phyloP scores from a whole-genome alignment of 139 green algal genomes.

The Penium margaritaceum region DNA sequence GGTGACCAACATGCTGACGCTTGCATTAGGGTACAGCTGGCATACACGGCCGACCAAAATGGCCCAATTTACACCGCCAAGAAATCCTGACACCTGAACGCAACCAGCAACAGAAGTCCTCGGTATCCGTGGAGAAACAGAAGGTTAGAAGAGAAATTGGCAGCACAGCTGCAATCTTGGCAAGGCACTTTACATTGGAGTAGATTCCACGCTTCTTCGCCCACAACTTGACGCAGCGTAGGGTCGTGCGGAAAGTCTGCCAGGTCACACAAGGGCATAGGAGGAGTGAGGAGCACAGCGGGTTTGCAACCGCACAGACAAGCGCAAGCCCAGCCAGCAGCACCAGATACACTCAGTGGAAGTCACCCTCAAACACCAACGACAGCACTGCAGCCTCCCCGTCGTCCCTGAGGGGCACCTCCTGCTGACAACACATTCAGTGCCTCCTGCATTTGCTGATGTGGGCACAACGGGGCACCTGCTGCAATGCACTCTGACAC shows the following conservation, averaged over 20 bases:
- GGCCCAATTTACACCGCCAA: slow-evolving; percentile 92
- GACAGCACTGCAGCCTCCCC: too few relatives aligned
- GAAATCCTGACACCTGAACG: slow-evolving; percentile 62
- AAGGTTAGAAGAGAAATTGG: not conserved
- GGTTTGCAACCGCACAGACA: not conserved
- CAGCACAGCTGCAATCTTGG: not conserved
- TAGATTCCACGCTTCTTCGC: slow-evolving; percentile 62
- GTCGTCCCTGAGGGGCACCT: too few relatives aligned
- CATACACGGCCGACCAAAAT: slow-evolving; percentile 84
- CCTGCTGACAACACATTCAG: too few relatives aligned
- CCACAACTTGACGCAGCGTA: slow-evolving; percentile 84
- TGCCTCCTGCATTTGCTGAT: too few relatives aligned
- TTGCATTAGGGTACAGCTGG: slow-evolving; percentile 77
- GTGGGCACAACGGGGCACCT: too few relatives aligned
- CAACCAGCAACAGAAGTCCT: too few relatives aligned
- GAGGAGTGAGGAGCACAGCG: too few relatives aligned
- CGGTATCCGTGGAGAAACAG: not conserved
- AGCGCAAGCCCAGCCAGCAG: not conserved
- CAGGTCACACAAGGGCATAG: too few relatives aligned
- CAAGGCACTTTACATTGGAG: too few relatives aligned
- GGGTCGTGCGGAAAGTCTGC: slow-evolving; percentile 59
- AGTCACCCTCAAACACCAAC: too few relatives aligned
- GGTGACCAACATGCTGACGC: slow-evolving; percentile 57
- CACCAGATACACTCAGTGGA: not conserved
- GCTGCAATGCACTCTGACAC: slow-evolving; percentile 80